A percentile compares a stretch with the other conserved stretches of the same genome.
These are phyloP conservation scores for Hibiscus trionum DNA, from an alignment of 345 rosid genomes.

Conservation along the genomic window DNA sequence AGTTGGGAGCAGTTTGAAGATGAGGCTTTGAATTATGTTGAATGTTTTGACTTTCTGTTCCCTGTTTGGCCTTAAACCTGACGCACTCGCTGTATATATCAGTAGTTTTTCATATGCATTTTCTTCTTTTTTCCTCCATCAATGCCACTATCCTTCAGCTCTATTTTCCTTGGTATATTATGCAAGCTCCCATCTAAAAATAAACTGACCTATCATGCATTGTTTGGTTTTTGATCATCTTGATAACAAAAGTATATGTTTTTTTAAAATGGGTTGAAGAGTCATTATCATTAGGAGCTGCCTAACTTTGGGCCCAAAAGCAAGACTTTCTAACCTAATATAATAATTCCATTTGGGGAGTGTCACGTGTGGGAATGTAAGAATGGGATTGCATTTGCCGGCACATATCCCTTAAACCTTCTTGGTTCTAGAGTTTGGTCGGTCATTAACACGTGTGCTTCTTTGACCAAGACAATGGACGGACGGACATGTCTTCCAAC, in stretches of 20 bases:
- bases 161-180: not conserved
- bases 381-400: not conserved
- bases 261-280: conserved; percentile 14
- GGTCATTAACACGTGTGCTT: conserved; percentile 1
- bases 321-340: not conserved
- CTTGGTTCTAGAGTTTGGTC: not conserved
- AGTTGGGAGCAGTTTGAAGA: conserved; percentile 38
- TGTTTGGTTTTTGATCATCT: not conserved
- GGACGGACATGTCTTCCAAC: not conserved
- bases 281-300: conserved; percentile 34
- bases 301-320: conserved; percentile 34
- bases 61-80: conserved; percentile 17
- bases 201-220: not conserved
- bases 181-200: not conserved
- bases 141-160: not conserved
- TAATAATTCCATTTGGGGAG: not conserved
- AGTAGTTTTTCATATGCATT: conserved; percentile 6
- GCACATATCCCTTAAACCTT: not conserved
- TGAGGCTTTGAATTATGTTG: conserved; percentile 12
- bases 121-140: not conserved
- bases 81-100: conserved; percentile 17
- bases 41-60: conserved; percentile 17
- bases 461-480: not conserved
- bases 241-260: not conserved
- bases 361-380: conserved; percentile 1